Conservation (phyloP, 2,329 filamentous ascomycete genomes). For the Phoma sp. region DNA sequence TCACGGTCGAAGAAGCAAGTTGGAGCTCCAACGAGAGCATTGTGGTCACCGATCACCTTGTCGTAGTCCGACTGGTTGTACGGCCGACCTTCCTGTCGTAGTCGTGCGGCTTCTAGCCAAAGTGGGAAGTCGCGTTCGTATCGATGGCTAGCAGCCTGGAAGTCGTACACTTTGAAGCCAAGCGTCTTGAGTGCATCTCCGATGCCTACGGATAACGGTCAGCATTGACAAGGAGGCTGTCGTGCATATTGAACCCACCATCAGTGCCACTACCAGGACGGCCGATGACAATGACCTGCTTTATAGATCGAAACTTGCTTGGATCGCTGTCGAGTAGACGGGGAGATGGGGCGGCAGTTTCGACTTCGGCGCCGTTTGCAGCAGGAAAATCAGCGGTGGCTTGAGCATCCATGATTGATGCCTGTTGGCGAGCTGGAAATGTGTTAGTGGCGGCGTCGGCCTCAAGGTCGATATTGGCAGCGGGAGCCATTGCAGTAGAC, state of each 20-base stretch:
- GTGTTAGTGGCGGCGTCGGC: background rate
- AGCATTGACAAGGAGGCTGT: background rate
- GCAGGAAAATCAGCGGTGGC: background rate
- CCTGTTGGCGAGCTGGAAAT: background rate
- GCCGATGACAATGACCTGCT: conserved; percentile 47
- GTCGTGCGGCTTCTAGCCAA: conserved; percentile 46
- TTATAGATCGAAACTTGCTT: conserved; percentile 20
- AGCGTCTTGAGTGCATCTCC: conserved; percentile 41
- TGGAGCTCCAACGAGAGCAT: conserved; percentile 28
- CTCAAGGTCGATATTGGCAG: background rate
- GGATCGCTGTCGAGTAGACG: conserved; percentile 18
- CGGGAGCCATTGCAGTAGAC: too few species aligned
- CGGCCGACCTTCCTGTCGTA: conserved; percentile 38
- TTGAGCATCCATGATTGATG: background rate
- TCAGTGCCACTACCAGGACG: conserved; percentile 45
- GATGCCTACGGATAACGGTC: conserved; percentile 23
- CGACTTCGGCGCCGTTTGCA: background rate
- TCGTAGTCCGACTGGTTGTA: conserved; percentile 44
- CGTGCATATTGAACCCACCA: conserved; percentile 18
- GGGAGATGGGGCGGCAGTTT: background rate
- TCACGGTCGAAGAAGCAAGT: conserved; percentile 23
- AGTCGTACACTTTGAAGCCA: conserved; percentile 44
- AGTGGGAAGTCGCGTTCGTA: conserved; percentile 41
- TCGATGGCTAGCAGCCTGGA: conserved; percentile 45
- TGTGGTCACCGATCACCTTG: conserved; percentile 44